Base-by-base conservation (phyloP, 306 rosid species). In the Benincasa hispida region DNA sequence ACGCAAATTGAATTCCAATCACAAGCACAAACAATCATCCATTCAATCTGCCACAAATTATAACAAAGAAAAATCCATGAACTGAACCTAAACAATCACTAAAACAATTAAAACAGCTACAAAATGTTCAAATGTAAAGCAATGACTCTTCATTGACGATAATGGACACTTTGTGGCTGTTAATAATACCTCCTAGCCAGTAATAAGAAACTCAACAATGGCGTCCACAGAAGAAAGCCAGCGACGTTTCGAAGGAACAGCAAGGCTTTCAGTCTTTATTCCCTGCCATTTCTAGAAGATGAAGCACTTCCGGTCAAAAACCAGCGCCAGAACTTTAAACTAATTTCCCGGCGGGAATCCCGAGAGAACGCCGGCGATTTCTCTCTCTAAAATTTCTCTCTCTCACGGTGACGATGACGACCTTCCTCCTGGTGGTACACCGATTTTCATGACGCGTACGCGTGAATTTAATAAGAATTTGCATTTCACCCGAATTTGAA, bases 401-500 rank as follows among this genome's bases (percentile, higher is more conserved):
- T 21, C 32, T 41, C 81, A 47, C 76, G 73, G 32, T 82, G 70
- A 77, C 83, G 79, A 84, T 76, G 83, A 83, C 83, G 89, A 88
- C 67, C 51, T 45, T 84, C 70, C 73, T 12, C 79, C 86, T 82
- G 77, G 78, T 82, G 81, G 79, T 82, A 82, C 93, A 86, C 94
- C 92, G 92, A 92, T 89, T 86, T 85, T 87, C 96, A 83, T 85
- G 90, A 87, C 85, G 83, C 56, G 79, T 78, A 86, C 89, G 95
- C 91, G 98, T 93, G 93, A 87, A 89, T 87, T 89, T 88, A 91
- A 86, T 89, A 84, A 79, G 77, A 79, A 87, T 79, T 81, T 83
- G 84, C 87, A 82, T 84, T 88, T 85, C 19, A 53, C 35, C 19
- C 8, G 57, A 82, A 85, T 90, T 87, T 86, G 84, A 84, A 93